These are phyloP conservation scores for Alternaria sp. DNA, from an alignment of 2,329 filamentous ascomycete species.

Conservation along the genomic window DNA sequence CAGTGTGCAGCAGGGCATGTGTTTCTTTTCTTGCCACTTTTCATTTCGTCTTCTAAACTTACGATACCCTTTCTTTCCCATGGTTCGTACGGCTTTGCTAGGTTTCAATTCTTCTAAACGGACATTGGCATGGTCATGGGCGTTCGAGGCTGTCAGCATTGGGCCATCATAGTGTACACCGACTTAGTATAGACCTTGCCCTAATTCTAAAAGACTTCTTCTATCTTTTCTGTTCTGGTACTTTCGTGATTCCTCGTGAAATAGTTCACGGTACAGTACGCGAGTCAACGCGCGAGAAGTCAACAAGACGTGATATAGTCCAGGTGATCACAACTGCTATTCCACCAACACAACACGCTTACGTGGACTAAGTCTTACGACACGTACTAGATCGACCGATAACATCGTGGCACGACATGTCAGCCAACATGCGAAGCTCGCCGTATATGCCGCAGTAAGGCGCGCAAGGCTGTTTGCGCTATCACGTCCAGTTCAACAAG, in stretches of 20 bases:
- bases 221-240: background rate
- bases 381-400: background rate
- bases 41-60: conserved; percentile 5
- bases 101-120: background rate
- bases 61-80: conserved; percentile 25
- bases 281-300: background rate
- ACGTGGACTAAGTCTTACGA: background rate
- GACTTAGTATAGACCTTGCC: background rate
- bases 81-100: background rate
- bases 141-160: background rate
- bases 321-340: background rate
- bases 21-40: conserved; percentile 2
- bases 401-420: conserved; percentile 12
- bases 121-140: conserved; percentile 5
- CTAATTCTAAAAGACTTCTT: background rate
- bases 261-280: background rate
- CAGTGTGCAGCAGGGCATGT: background rate
- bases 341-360: conserved; percentile 13
- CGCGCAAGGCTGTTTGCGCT: conserved; percentile 3
- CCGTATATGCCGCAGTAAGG: conserved; percentile 1
- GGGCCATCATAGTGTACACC: background rate
- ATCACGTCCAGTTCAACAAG: background rate
- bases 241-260: background rate
- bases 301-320: background rate
- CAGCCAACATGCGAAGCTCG: background rate